A percentile compares a stretch with the other conserved stretches of the same genome.
Evolutionary conservation across 1,284 basidiomycete species (phyloP).

Genomic region (Athelia psychrophila): DNA sequence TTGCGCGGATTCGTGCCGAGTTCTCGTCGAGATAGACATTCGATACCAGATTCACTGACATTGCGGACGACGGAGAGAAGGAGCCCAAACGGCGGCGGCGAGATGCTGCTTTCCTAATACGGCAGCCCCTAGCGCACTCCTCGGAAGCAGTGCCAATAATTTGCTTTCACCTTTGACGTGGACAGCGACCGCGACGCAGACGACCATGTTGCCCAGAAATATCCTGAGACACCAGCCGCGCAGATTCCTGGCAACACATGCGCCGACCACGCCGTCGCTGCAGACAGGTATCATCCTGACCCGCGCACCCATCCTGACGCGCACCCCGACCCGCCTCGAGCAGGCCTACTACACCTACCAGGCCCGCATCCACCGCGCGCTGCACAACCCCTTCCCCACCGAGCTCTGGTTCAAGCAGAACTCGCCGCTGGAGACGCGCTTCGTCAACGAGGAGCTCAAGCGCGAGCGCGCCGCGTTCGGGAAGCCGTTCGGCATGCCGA

Average conservation of each 20-base stretch:
- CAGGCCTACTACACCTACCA: constrained; percentile 87
- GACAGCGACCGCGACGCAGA: constrained; percentile 12
- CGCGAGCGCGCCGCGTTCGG: constrained; percentile 75
- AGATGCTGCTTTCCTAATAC: no score
- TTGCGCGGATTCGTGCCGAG: constrained; percentile 84
- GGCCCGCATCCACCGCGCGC: constrained; percentile 75
- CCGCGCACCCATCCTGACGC: constrained; percentile 81
- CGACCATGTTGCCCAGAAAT: constrained; percentile 34
- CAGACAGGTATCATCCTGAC: constrained; percentile 74
- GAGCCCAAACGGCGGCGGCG: no score
- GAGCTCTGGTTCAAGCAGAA: constrained; percentile 97
- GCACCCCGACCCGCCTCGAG: constrained; percentile 77
- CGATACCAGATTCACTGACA: constrained; percentile 84
- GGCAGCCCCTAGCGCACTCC: no score
- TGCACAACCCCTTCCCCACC: constrained; percentile 86
- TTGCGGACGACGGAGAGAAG: constrained; percentile 21
- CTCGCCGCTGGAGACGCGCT: constrained; percentile 82
- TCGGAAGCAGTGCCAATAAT: no score
- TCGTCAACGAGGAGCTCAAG: constrained; percentile 69
- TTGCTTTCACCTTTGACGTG: no score
- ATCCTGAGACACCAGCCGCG: constrained; percentile 9
- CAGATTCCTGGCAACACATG: constrained; percentile 32
- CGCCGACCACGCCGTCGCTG: constrained; percentile 18
- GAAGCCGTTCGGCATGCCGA: constrained; percentile 39
- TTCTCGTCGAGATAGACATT: constrained; percentile 87